These are phyloP conservation scores for Melocanna baccifera DNA, from an alignment of 176 grass and related monocot species.

Conservation along the genomic window DNA sequence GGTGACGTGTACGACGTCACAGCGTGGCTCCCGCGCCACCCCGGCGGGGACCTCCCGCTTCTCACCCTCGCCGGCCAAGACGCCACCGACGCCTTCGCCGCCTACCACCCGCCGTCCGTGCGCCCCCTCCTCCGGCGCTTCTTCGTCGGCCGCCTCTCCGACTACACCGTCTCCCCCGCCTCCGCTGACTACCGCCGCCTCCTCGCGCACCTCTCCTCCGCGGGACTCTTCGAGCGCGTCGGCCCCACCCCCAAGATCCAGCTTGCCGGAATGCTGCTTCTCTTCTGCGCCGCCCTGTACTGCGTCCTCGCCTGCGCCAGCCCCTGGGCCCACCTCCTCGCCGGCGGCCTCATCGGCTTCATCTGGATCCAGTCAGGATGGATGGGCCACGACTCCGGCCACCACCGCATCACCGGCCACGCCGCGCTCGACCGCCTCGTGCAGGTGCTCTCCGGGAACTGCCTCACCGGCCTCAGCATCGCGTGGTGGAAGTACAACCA, in stretches of 20 bases:
- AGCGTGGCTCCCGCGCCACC: slow-evolving; percentile 56
- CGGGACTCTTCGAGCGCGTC: slow-evolving; percentile 66
- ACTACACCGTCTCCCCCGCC: slow-evolving; percentile 54
- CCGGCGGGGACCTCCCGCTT: slow-evolving; percentile 68
- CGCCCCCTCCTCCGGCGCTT: slow-evolving; percentile 56
- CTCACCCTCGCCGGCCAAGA: slow-evolving; percentile 72
- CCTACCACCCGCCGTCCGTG: slow-evolving; percentile 69
- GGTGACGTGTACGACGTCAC: slow-evolving; percentile 92
- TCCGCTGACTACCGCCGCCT: slow-evolving; percentile 77
- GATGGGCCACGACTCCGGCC: slow-evolving; percentile 89
- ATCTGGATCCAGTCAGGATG: slow-evolving; percentile 85
- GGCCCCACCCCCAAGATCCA: slow-evolving; percentile 31
- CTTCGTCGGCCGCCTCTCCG: slow-evolving; percentile 64
- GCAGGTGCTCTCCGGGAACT: slow-evolving; percentile 76
- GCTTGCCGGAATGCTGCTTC: slow-evolving; percentile 21
- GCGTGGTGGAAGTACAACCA: slow-evolving; percentile 98
- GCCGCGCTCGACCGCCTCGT: slow-evolving; percentile 42
- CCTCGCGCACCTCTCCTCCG: slow-evolving; percentile 50
- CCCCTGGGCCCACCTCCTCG: slow-evolving; percentile 42
- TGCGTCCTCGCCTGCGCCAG: slow-evolving; percentile 29
- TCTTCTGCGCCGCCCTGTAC: slow-evolving; percentile 47
- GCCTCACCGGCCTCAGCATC: slow-evolving; percentile 86
- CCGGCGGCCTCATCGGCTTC: slow-evolving; percentile 55
- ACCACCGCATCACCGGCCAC: slow-evolving; percentile 56
- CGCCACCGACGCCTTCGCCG: slow-evolving; percentile 74